Evolutionary conservation across 2,329 filamentous ascomycete genomes (phyloP).

Genomic region (Trichoderma sp.): DNA sequence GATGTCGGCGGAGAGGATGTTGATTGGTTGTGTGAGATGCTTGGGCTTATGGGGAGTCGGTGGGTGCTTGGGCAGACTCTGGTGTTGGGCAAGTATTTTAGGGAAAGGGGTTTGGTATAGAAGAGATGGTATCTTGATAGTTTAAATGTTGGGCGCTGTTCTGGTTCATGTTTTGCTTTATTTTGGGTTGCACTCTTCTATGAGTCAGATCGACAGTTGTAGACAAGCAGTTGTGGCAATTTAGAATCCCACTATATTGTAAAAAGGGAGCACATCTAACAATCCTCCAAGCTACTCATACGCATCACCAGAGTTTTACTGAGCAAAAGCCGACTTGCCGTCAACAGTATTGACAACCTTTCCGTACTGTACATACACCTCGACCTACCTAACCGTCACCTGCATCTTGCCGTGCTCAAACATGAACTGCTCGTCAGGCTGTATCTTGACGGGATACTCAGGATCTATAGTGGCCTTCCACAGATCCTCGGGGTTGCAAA

Average conservation of each 20-base stretch:
- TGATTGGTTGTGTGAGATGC: neutral
- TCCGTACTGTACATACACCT: neutral
- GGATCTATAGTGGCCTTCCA: neutral
- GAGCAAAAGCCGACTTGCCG: neutral
- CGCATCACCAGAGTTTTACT: neutral
- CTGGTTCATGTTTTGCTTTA: too few relatives aligned
- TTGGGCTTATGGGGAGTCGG: neutral
- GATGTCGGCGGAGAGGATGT: neutral
- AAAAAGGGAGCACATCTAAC: too few relatives aligned
- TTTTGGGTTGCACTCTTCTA: too few relatives aligned
- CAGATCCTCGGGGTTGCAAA: neutral
- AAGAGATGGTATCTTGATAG: neutral
- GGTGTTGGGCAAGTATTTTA: neutral
- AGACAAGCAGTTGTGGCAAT: neutral
- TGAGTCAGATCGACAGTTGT: neutral
- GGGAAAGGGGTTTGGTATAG: neutral
- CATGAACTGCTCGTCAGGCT: neutral
- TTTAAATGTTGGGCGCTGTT: too few relatives aligned
- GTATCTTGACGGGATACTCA: neutral
- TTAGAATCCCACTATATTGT: neutral
- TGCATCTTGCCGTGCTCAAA: neutral
- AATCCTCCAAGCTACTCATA: neutral
- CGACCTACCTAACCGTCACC: neutral
- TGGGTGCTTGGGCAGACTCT: neutral
- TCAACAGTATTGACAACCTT: neutral